Percentiles rank a stretch among this genome's conserved stretches.
phyloP scores from a whole-genome alignment of 163 green algal species.

The Chlamydomonas reinhardtii region DNA sequence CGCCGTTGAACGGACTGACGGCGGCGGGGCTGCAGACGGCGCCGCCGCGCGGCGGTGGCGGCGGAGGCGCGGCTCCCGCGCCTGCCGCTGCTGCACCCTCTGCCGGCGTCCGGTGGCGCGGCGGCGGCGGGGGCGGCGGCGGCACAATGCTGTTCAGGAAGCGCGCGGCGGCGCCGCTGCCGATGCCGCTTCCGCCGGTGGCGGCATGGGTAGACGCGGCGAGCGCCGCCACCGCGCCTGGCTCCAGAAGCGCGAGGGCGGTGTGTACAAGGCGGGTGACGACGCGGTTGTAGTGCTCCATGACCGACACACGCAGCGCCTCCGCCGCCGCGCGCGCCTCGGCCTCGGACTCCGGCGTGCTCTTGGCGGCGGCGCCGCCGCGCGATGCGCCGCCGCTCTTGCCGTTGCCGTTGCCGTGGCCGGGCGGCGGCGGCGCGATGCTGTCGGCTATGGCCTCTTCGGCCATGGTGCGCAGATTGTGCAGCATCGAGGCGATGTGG shows the following conservation, averaged over 20 bases:
- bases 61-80: no score
- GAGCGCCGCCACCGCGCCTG: no score
- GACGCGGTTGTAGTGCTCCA: neutral
- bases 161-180: no score
- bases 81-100: neutral
- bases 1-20: no score
- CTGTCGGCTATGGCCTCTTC: conserved; percentile 36
- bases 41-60: no score
- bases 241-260: neutral
- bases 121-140: no score
- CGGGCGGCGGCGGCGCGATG: neutral
- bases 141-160: no score
- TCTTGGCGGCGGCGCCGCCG: neutral
- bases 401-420: neutral
- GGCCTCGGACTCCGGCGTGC: neutral
- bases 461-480: conserved; percentile 59
- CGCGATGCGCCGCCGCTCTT: no score
- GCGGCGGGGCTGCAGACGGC: no score
- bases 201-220: no score
- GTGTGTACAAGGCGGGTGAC: neutral
- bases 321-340: neutral
- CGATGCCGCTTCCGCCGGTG: no score
- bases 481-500: conserved; percentile 54
- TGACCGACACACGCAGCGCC: neutral
- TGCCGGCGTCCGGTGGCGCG: no score